Evolutionary conservation across 768 basidiomycete genomes (phyloP), one percentile per base, ranked within the genome.

Genomic region (Cystobasidiopsis lactophilus): DNA sequence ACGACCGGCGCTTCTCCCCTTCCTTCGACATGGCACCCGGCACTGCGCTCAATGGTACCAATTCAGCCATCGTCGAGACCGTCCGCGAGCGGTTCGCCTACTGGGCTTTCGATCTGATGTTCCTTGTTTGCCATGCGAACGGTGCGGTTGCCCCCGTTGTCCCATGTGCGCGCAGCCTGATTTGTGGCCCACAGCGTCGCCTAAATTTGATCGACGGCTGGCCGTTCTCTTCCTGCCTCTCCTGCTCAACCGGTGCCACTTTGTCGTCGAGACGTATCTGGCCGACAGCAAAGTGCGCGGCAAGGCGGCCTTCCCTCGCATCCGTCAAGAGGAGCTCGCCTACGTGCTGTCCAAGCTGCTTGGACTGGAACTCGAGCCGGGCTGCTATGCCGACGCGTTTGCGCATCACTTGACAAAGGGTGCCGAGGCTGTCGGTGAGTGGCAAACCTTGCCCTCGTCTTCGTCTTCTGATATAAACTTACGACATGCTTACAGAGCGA

Each of bases 31-130:
- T 31, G n/a, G 3, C 19, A 29, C 24, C 43, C 3, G 3, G 19
- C 37, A 26, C 23, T 13, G 50, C n/a, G 3, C 21, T 55, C 29
- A 9, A 40, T 5, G 60, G 59, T 0, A 59, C 57, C 10, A 59
- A 57, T 3, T 53, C 54, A 29, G 50, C 57, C 31, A 45, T 57
- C 11, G 46, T 57, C 49, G 55, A 59, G 30, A 24, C 50, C 1
- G 79, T 80, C 1, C 70, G 85, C 37, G 86, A 89, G 64, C 73
- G 84, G 7, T 89, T 89, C 63, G 79, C 82, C 5, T 88, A 84
- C 68, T 89, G 85, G 85, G 86, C 82, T 62, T 79, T 89, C 52
- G 85, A 91, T 60, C 68, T 88, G 11, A 64, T 91, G 31, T 88
- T 89, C 65, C 63, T 81, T 57, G 71, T 88, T 29, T 88, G 82